Evolutionary conservation across 2,329 filamentous ascomycete species (phyloP).

Genomic region (Phialemoniopsis sp.): DNA sequence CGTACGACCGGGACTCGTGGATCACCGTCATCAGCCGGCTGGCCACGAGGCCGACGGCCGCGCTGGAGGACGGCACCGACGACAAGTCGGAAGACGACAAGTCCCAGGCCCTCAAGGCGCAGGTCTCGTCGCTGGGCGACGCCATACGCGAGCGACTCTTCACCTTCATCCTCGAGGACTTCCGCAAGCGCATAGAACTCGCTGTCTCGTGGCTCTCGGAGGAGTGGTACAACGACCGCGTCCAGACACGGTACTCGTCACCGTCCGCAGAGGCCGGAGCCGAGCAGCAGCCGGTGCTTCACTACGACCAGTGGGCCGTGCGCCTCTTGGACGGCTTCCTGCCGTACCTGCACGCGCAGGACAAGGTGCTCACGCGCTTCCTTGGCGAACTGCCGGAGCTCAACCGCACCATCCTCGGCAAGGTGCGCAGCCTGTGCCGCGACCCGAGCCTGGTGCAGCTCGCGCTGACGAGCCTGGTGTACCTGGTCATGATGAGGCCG

Average conservation of each 20-base stretch:
- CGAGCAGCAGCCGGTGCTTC: conserved; percentile 35
- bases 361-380: conserved; percentile 87
- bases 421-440: conserved; percentile 64
- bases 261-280: conserved; percentile 13
- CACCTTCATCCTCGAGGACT: conserved; percentile 86
- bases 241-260: conserved; percentile 32
- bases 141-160: conserved; percentile 78
- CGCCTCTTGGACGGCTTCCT: conserved; percentile 85
- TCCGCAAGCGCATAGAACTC: conserved; percentile 81
- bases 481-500: conserved; percentile 64
- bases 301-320: conserved; percentile 78
- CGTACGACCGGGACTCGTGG: conserved; percentile 86
- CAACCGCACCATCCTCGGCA: conserved; percentile 64
- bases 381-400: conserved; percentile 87
- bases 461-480: conserved; percentile 61
- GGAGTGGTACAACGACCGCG: conserved; percentile 92
- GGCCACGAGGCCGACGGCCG: conserved; percentile 72
- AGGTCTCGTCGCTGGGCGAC: conserved; percentile 50
- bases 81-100: conserved; percentile 50
- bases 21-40: conserved; percentile 81
- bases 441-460: conserved; percentile 62
- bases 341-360: conserved; percentile 85
- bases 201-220: conserved; percentile 94
- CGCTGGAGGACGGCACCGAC: conserved; percentile 57
- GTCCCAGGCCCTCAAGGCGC: conserved; percentile 10